Base-by-base conservation (phyloP, 768 basidiomycete species). In the Mycena pura region DNA sequence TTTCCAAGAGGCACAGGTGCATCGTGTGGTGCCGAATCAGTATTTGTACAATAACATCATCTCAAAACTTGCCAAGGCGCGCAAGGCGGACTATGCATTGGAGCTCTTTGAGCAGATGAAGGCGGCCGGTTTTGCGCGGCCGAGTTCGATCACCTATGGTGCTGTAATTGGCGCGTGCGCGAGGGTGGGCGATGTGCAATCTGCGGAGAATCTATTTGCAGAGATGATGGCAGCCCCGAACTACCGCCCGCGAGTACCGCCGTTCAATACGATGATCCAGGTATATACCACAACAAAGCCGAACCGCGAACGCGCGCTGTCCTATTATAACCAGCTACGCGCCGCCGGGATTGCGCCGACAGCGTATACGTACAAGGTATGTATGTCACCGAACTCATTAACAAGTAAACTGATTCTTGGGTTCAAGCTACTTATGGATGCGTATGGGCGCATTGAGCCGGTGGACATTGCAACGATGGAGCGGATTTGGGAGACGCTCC, bases 211-310 rank as follows among this genome's bases (percentile, higher is more conserved):
- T 9, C 76, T 97, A 43, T 99, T 97, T 77, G 70, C 76, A 55
- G 95, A 98, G 78, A 99, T 99, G 97, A 73, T 80, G 0, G 64
- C 74, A 41, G 80, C 86, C 60, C 79, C 75, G 32, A 90, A 89
- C 66, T 98, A 95, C 82, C 90, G 83, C 76, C 90, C 96, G 9
- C 83, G 95, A 7, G 88, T 97, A 1, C 97, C 96, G 19, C 96
- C 96, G 1, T 99, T 89, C 82, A 99, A 99, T 78, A 95, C 91
- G 31, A 97, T 99, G 95, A 98, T 99, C 86, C 97, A 99, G 73
- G 81, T 96, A 68, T 95, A 94, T 76, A 89, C 91, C 47, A 86
- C 89, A 55, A 95, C 91, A n/a, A 92, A 91, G 73, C 96, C 95
- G 2, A 89, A 93, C 63, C 86, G 95, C 51, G 83, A 83, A 25